Evolutionary conservation across 2,329 filamentous ascomycete genomes (phyloP).

Genomic region (Penicillium hordei): DNA sequence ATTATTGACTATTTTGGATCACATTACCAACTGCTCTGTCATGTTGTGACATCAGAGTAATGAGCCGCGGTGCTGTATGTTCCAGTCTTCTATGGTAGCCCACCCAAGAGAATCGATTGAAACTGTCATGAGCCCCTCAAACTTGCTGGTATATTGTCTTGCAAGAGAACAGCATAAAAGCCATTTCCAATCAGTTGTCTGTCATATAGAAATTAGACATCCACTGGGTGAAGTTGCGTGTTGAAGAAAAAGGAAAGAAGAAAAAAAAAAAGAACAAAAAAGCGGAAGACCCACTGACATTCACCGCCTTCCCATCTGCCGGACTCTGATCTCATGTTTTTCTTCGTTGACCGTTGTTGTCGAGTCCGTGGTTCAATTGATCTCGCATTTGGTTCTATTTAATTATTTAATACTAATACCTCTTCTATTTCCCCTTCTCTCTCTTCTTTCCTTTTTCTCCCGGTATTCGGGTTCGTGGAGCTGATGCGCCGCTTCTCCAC

Average conservation of each 20-base stretch:
- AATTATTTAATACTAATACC: conserved; percentile 14
- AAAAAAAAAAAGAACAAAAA: conserved; percentile 22
- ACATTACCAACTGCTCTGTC: neutral
- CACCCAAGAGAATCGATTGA: conserved; percentile 35
- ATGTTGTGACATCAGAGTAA: conserved; percentile 7
- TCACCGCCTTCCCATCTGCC: conserved; percentile 23
- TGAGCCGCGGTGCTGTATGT: conserved; percentile 29
- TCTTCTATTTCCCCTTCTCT: conserved; percentile 7
- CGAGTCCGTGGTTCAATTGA: conserved; percentile 16
- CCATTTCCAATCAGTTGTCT: conserved; percentile 30
- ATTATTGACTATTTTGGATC: neutral
- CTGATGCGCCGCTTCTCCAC: conserved; percentile 39
- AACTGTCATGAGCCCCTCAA: conserved; percentile 47
- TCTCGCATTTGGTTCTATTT: conserved; percentile 19
- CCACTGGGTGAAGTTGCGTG: conserved; percentile 35
- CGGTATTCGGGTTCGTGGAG: conserved; percentile 15
- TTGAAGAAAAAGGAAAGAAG: conserved; percentile 18
- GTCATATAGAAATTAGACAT: conserved; percentile 28
- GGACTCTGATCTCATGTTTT: conserved; percentile 15
- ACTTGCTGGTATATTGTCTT: conserved; percentile 45
- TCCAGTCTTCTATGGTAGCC: conserved; percentile 50
- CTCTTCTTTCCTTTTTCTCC: conserved; percentile 4
- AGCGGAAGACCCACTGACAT: neutral
- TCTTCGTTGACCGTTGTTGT: conserved; percentile 18
- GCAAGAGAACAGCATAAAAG: conserved; percentile 33